Conservation (phyloP, 192 early-diverging fungal genomes). For the Gamsiella multidivaricata region DNA sequence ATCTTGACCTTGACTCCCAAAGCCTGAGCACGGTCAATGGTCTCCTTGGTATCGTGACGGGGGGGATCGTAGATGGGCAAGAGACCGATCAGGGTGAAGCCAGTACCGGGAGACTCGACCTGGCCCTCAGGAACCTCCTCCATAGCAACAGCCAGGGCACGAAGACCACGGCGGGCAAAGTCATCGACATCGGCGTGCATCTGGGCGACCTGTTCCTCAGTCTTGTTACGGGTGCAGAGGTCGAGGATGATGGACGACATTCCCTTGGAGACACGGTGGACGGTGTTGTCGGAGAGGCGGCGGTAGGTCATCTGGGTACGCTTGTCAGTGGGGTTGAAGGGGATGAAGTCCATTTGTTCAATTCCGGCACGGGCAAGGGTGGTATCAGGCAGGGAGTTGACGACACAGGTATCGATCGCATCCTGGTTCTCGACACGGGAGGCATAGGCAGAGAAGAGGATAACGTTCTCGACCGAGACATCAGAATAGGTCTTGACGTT, state of each 20-base stretch:
- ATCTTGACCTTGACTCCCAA: conserved; percentile 91
- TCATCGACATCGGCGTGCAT: conserved; percentile 68
- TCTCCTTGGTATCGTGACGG: conserved; percentile 83
- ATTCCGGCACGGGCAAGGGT: conserved; percentile 70
- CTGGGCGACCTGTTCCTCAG: conserved; percentile 66
- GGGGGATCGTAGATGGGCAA: conserved; percentile 84
- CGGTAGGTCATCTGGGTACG: conserved; percentile 81
- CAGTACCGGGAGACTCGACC: conserved; percentile 68
- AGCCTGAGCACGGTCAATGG: conserved; percentile 77
- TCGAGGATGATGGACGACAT: conserved; percentile 81
- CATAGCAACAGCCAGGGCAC: conserved; percentile 81
- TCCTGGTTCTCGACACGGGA: conserved; percentile 83
- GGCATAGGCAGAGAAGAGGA: conserved; percentile 78
- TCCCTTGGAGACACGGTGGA: conserved; percentile 79
- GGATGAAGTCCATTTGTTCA: conserved; percentile 73
- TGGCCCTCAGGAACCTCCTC: conserved; percentile 70
- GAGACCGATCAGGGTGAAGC: conserved; percentile 77
- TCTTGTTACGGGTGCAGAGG: conserved; percentile 77
- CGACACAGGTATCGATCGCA: conserved; percentile 82
- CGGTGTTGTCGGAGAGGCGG: conserved; percentile 68
- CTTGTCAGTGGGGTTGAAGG: conserved; percentile 83
- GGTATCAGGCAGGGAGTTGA: conserved; percentile 71
- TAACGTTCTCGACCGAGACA: conserved; percentile 66
- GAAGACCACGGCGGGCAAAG: conserved; percentile 57
- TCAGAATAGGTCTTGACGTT: conserved; percentile 79